A percentile compares a stretch with the other conserved stretches of the same genome.
These are phyloP conservation scores for Tulasnella sp. DNA, from an alignment of 768 basidiomycete genomes.

Conservation along the genomic window DNA sequence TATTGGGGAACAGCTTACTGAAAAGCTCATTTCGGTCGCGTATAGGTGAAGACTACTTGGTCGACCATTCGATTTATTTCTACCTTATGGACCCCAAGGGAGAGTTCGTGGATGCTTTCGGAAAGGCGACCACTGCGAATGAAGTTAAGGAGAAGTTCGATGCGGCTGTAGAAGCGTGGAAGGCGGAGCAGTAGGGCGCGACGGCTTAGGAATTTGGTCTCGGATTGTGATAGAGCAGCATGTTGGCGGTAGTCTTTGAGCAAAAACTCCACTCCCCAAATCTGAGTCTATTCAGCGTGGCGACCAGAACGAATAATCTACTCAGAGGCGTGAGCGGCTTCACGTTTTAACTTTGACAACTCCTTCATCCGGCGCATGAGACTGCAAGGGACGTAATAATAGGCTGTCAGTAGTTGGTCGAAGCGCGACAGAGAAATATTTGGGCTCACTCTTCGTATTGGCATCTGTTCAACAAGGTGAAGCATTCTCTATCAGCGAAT, in stretches of 20 bases:
- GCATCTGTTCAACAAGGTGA: conserved; percentile 57
- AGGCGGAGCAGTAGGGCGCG: conserved; percentile 25
- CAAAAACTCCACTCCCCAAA: not conserved
- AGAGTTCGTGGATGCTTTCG: conserved; percentile 95
- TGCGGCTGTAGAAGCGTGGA: conserved; percentile 48
- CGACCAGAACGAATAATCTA: not conserved
- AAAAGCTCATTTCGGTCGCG: conserved; percentile 42
- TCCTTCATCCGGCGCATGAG: conserved; percentile 88
- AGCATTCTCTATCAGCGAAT: not conserved
- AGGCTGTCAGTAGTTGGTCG: conserved; percentile 6
- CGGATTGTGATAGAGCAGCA: not conserved
- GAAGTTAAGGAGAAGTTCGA: conserved; percentile 57
- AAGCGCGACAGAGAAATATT: not conserved
- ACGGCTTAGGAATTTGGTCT: conserved; percentile 16
- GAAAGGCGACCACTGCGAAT: conserved; percentile 71
- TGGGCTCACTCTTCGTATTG: conserved; percentile 89
- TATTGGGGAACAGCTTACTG: not conserved
- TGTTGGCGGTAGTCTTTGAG: not conserved
- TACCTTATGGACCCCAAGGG: conserved; percentile 98
- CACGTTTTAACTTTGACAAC: conserved; percentile 70
- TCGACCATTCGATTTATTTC: conserved; percentile 96
- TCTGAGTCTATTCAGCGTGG: conserved; percentile 3
- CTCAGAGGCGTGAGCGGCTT: conserved; percentile 41
- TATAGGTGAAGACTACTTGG: conserved; percentile 86
- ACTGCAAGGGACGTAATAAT: conserved; percentile 48